Evolutionary conservation across 2,329 filamentous ascomycete genomes (phyloP).

Genomic region (Gnomoniopsis sp.): DNA sequence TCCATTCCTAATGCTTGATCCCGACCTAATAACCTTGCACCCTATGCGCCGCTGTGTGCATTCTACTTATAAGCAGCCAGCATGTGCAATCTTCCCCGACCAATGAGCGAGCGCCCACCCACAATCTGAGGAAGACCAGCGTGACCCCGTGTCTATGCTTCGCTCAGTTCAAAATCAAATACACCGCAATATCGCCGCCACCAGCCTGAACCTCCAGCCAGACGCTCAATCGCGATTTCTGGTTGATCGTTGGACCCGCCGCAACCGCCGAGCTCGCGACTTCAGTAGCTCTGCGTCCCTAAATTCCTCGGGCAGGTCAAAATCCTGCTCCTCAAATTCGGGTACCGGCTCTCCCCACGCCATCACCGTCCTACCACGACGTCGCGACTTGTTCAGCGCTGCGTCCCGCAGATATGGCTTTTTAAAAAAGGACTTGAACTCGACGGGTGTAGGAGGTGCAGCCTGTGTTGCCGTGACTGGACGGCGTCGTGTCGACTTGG

Average conservation of each 20-base stretch:
- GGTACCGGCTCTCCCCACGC: conserved; percentile 84
- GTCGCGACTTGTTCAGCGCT: conserved; percentile 69
- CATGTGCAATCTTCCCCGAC: not conserved
- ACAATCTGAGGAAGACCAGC: not conserved
- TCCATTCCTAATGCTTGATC: not conserved
- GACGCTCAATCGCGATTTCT: conserved; percentile 13
- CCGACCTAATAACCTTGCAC: not conserved
- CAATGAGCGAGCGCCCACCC: not conserved
- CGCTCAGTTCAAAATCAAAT: not conserved
- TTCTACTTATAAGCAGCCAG: conserved; percentile 2
- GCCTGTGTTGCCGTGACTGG: conserved; percentile 26
- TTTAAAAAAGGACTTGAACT: conserved; percentile 83
- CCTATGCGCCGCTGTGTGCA: not conserved
- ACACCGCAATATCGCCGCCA: not conserved
- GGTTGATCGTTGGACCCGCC: conserved; percentile 44
- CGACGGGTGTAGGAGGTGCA: conserved; percentile 42
- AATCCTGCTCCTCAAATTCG: conserved; percentile 67
- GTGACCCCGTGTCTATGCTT: not conserved
- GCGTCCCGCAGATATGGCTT: conserved; percentile 77
- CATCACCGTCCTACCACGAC: conserved; percentile 64
- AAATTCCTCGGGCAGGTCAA: conserved; percentile 68
- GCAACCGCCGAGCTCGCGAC: conserved; percentile 59
- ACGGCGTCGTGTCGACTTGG: conserved; percentile 29
- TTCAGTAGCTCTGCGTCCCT: conserved; percentile 53
- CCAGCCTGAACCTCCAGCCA: not conserved